phyloP scores from a whole-genome alignment of 371 early-diverging fungal species.

The Mucor circinelloides region DNA sequence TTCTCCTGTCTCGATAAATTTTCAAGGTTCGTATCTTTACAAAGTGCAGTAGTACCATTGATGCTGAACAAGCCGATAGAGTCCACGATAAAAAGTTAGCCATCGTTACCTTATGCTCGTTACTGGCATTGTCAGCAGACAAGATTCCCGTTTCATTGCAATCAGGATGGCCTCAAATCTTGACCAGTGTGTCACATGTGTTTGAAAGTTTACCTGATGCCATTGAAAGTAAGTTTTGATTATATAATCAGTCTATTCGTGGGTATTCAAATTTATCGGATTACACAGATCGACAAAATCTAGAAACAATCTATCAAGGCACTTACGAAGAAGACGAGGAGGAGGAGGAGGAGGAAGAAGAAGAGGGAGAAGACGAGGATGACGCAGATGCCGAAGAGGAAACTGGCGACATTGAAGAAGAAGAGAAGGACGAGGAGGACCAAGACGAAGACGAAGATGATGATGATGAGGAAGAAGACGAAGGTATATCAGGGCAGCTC shows the following conservation, averaged over 20 bases:
- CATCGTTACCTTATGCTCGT: constrained; percentile 75
- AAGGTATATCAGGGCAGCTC: constrained; percentile 11
- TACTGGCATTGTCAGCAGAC: constrained; percentile 70
- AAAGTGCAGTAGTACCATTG: neutral
- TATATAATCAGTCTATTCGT: neutral
- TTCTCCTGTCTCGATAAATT: constrained; percentile 73
- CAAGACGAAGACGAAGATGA: constrained; percentile 47
- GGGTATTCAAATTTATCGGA: neutral
- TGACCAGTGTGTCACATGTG: constrained; percentile 66
- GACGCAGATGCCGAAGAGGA: constrained; percentile 49
- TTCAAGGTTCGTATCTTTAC: constrained; percentile 35
- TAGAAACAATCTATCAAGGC: constrained; percentile 63
- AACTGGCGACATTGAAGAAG: constrained; percentile 36
- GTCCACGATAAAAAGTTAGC: constrained; percentile 94
- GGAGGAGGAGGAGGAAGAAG: constrained; percentile 53
- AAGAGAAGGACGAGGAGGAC: constrained; percentile 59
- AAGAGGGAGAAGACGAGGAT: constrained; percentile 50
- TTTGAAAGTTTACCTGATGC: constrained; percentile 81
- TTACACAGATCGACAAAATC: constrained; percentile 59
- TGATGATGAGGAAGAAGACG: constrained; percentile 40
- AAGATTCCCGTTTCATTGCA: constrained; percentile 74
- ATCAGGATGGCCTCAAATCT: constrained; percentile 70
- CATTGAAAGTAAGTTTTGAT: constrained; percentile 67
- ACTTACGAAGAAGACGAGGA: constrained; percentile 67
- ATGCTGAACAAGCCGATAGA: constrained; percentile 29